Conservation (phyloP, 169 alveolate species). For the Plasmodium fragile region DNA sequence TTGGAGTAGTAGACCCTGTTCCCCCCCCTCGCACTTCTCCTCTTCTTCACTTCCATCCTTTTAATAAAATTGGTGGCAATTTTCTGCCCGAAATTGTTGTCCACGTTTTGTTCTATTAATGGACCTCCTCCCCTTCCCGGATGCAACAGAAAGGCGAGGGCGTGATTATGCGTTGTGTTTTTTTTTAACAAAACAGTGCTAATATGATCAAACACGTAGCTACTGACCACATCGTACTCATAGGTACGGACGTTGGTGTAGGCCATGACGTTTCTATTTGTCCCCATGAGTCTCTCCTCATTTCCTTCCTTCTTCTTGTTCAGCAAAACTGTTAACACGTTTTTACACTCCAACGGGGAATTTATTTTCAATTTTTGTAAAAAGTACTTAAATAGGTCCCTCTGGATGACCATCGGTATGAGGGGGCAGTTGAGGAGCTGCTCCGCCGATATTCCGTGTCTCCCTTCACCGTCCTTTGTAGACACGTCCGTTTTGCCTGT, state of each 20-base stretch:
- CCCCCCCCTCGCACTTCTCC: not conserved
- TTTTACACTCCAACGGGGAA: slow-evolving; percentile 33
- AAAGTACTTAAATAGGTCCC: slow-evolving; percentile 64
- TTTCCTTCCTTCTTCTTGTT: not conserved
- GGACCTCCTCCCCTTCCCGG: not conserved
- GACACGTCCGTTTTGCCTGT: not conserved
- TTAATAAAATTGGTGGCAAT: slow-evolving; percentile 5
- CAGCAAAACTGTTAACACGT: slow-evolving; percentile 20
- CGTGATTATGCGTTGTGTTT: slow-evolving; percentile 16
- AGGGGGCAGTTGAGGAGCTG: slow-evolving; percentile 33
- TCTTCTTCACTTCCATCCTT: not conserved
- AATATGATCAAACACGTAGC: slow-evolving; percentile 57
- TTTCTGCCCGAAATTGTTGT: slow-evolving; percentile 1
- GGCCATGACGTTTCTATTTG: not conserved
- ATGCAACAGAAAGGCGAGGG: slow-evolving; percentile 18
- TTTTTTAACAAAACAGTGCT: slow-evolving; percentile 24
- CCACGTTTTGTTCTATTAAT: not conserved
- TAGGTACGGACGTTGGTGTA: slow-evolving; percentile 36
- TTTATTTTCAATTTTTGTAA: slow-evolving; percentile 40
- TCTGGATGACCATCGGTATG: slow-evolving; percentile 71
- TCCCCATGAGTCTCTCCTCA: not conserved
- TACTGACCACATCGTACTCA: slow-evolving; percentile 48
- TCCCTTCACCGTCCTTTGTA: not conserved
- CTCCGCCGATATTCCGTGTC: slow-evolving; percentile 54
- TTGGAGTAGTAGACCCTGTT: not conserved